Evolutionary conservation across 305 asterid species (phyloP).

Genomic region (Solanum hybrid): DNA sequence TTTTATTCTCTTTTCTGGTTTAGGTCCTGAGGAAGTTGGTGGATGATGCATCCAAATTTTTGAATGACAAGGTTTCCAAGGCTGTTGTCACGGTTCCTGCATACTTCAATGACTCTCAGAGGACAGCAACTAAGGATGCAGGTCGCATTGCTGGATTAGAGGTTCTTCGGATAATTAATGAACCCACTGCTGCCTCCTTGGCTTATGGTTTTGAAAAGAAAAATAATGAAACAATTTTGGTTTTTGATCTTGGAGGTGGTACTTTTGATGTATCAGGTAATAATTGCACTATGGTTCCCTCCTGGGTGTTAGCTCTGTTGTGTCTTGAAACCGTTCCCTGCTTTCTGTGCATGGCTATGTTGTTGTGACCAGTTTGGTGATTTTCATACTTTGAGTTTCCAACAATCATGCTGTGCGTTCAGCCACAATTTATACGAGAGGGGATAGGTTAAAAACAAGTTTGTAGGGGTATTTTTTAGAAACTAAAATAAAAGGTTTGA

Average conservation of each 20-base stretch:
- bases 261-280: conserved; percentile 97
- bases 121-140: conserved; percentile 97
- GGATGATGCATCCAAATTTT: conserved; percentile 91
- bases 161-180: conserved; percentile 89
- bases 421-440: background rate
- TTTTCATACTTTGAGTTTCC: background rate
- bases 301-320: background rate
- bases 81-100: conserved; percentile 98
- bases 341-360: background rate
- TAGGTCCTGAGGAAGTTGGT: conserved; percentile 96
- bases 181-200: conserved; percentile 93
- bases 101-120: conserved; percentile 92
- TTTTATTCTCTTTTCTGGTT: background rate
- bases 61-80: conserved; percentile 89
- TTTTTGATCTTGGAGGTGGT: conserved; percentile 95
- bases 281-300: background rate
- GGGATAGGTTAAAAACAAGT: background rate
- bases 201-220: conserved; percentile 97
- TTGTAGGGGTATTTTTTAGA: background rate
- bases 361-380: background rate
- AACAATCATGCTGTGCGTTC: background rate
- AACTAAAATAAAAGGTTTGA: no score
- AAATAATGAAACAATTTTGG: conserved; percentile 81
- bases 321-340: background rate
- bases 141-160: conserved; percentile 97